phyloP scores from a whole-genome alignment of 192 early-diverging fungal species.

The Pecoramyces ruminantium region DNA sequence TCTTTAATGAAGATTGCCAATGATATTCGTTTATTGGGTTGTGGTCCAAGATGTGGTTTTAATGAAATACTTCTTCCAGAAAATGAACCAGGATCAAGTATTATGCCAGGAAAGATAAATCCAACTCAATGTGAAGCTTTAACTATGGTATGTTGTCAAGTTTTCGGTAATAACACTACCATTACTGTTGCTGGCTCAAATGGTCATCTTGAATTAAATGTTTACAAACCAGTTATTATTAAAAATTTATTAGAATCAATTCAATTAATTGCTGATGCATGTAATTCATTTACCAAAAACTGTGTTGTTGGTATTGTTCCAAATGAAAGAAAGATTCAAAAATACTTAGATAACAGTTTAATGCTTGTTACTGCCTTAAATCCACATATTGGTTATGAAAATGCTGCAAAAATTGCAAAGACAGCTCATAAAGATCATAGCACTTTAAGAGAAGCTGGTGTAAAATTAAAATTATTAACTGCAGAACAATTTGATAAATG shows the following conservation, averaged over 20 bases:
- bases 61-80: conserved; percentile 91
- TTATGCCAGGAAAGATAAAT: conserved; percentile 96
- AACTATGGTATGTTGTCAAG: conserved; percentile 98
- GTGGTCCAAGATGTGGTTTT: conserved; percentile 89
- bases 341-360: conserved; percentile 76
- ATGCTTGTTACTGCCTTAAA: conserved; percentile 99
- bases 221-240: conserved; percentile 99
- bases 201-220: conserved; percentile 97
- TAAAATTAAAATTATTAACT: conserved; percentile 69
- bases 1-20: conserved; percentile 99
- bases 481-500: conserved; percentile 89
- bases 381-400: conserved; percentile 70
- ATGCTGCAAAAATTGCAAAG: conserved; percentile 88
- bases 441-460: conserved; percentile 80
- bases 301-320: conserved; percentile 90
- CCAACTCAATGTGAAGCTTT: conserved; percentile 99
- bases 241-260: conserved; percentile 91
- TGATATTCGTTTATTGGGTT: conserved; percentile 85
- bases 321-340: conserved; percentile 77
- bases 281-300: conserved; percentile 84
- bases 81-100: conserved; percentile 98
- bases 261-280: conserved; percentile 44
- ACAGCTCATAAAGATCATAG: conserved; percentile 89
- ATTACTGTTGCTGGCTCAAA: conserved; percentile 83
- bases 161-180: conserved; percentile 96